A percentile compares a stretch with the other conserved stretches of the same genome.
Evolutionary conservation across 2,329 filamentous ascomycete species (phyloP).

Genomic region (Trichoderma sp.): DNA sequence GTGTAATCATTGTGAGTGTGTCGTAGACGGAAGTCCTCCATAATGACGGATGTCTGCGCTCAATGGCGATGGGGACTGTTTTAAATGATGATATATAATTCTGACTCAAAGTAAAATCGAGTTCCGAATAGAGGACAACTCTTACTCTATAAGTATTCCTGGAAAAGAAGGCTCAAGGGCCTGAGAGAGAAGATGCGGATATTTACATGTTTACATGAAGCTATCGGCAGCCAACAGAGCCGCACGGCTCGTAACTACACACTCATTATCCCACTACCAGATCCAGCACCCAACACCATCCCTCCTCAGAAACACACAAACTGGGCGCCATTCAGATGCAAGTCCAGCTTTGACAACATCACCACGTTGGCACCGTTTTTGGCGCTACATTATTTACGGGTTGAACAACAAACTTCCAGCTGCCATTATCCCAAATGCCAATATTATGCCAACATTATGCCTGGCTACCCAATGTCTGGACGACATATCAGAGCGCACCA

Average conservation of each 20-base stretch:
- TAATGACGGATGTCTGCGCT: background rate
- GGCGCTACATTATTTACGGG: background rate
- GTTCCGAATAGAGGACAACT: background rate
- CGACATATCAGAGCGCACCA: background rate
- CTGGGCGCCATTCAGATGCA: background rate
- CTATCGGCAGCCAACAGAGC: background rate
- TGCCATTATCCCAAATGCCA: background rate
- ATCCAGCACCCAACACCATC: background rate
- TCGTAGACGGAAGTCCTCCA: background rate
- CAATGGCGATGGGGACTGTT: background rate
- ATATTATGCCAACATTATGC: background rate
- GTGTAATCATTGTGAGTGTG: constrained; percentile 22
- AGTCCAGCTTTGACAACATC: background rate
- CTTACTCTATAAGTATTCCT: background rate
- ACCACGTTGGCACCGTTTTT: background rate
- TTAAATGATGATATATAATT: background rate
- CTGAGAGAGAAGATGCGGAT: background rate
- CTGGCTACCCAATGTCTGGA: background rate
- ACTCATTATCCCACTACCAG: background rate
- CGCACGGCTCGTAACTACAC: background rate
- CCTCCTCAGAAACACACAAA: background rate
- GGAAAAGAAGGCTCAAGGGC: background rate
- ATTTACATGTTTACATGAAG: background rate
- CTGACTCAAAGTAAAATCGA: background rate
- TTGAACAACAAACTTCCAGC: background rate